Base-by-base conservation (phyloP, 148 eudicot genomes). In the Limonium bicolor region DNA sequence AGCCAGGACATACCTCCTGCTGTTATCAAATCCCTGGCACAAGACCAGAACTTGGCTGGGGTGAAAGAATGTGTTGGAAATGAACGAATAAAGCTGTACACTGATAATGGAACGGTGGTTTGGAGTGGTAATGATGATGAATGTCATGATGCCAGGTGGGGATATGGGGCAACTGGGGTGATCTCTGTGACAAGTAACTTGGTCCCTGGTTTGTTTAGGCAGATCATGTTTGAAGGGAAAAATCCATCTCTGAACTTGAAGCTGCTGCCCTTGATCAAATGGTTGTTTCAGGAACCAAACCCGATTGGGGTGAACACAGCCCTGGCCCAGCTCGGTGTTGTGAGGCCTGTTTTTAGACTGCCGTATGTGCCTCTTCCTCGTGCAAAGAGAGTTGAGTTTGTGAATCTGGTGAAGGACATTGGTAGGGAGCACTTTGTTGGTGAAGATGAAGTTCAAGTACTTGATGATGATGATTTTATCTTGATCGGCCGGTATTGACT, bases 121-220 rank as follows among this genome's bases (percentile, higher is more conserved):
- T 85, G 95, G 95, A 85, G 82, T 48, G 95, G 95, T 22, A 85
- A 85, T 23, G 95, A 85, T 44, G 95, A 85, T 27, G 40, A 85
- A 48, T 85, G 86, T 24, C 95, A 85, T 36, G 92, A 85, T 47
- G 73, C 95, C 3, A 60, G 82, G 66, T 85, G 95, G 95, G 69
- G 50, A 5, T 55, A 48, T 39, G 95, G 86, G 28, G 95, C 92
- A 7, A 70, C 68, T 3, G 95, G 95, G 29, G 92, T 80, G 15
- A 50, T 80, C 20, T 85, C 95, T 2, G 95, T 85, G 4, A 53
- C 77, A 1, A 85, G 95, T 53, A 85, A 85, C 70, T 67, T 85
- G 41, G 61, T 85, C 50, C 95, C 95, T 0, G 69, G 73, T 15
- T 62, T 85, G 32, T 74, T 85, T 77, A 43, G 71, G 31, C 57